Base-by-base conservation (phyloP, 1,284 basidiomycete genomes). In the Lentinula novae-zelandiae region DNA sequence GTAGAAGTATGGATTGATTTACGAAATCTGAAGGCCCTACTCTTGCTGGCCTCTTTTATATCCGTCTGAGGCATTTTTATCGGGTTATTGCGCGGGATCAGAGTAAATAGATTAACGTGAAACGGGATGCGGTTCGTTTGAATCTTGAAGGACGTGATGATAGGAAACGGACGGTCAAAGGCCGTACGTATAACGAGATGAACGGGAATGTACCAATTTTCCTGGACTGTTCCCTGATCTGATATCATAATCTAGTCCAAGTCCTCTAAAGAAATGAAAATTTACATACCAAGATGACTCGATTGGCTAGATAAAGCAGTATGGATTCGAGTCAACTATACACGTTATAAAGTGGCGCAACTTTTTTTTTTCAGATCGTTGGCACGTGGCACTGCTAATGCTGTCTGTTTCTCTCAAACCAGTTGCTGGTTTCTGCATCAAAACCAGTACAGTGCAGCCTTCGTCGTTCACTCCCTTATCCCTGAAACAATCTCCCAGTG, bases 341-440 rank as follows among this genome's bases (percentile, higher is more conserved):
- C 22, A 22, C 22, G 38, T 15, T 17, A 6, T 15, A 44, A 15
- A n/a, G 44, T 46, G 49, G 49, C 49, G 49, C 49, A 50, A 46
- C 44, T 46, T 33, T 15, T 50, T 50, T 50, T 50, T 7, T 15
- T 7, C 9, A n/a, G 22, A 50, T 33, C 12, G 22, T 6, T 8
- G 15, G 22, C 31, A 50, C 49, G 31, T 34, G 49, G 33, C 13
- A 50, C n/a, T 34, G 49, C 10, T 2, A 8, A 46, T 46, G 44
- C 49, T 50, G 31, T 50, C 27, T 50, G 49, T 50, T 8, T 64
- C 70, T 54, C 77, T 87, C 62, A 72, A 77, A 3, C 86, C 86
- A n/a, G 70, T 72, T 8, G 72, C 86, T 10, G 86, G 82, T 13
- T 87, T 86, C 69, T 86, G 84, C 67, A 65, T 87, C 65, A 89